Conservation (phyloP, 1,139 yeast species). For the Suhomyces choctaworum region DNA sequence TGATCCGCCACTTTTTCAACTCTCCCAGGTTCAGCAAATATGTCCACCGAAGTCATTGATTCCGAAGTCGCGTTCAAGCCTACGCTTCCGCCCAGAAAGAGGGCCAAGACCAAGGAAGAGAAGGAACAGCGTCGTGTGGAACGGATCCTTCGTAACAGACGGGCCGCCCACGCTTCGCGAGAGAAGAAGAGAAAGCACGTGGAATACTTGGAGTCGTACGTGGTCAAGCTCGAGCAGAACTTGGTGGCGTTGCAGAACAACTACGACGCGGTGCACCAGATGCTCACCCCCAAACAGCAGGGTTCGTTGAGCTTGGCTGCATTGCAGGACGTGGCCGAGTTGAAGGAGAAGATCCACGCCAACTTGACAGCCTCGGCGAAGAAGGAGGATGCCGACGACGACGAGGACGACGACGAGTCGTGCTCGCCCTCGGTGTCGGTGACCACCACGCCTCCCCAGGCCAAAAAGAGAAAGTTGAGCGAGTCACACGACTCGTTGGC, state of each 20-base stretch:
- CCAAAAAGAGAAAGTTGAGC: conserved; percentile 11
- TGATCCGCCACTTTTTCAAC: not conserved
- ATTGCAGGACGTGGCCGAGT: conserved; percentile 30
- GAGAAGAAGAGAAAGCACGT: conserved; percentile 95
- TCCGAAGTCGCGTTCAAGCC: conserved; percentile 30
- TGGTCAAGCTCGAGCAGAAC: conserved; percentile 48
- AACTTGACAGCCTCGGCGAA: conserved; percentile 25
- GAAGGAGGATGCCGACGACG: conserved; percentile 19
- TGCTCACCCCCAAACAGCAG: conserved; percentile 20
- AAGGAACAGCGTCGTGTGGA: conserved; percentile 95
- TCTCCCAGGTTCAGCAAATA: not conserved
- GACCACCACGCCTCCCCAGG: conserved; percentile 3
- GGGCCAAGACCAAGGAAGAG: conserved; percentile 96
- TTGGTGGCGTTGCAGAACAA: conserved; percentile 27
- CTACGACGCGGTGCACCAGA: conserved; percentile 20
- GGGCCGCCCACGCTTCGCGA: conserved; percentile 96
- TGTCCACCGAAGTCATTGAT: conserved; percentile 15
- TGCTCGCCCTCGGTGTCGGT: conserved; percentile 6
- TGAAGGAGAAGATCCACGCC: conserved; percentile 35
- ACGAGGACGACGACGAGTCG: conserved; percentile 18
- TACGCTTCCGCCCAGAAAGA: conserved; percentile 86
- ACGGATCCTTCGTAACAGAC: conserved; percentile 86
- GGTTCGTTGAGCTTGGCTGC: conserved; percentile 16
- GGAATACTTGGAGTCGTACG: conserved; percentile 75
- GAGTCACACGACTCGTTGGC: conserved; percentile 1